Base-by-base conservation (phyloP, 2,329 filamentous ascomycete species). In the Apiospora hydei region DNA sequence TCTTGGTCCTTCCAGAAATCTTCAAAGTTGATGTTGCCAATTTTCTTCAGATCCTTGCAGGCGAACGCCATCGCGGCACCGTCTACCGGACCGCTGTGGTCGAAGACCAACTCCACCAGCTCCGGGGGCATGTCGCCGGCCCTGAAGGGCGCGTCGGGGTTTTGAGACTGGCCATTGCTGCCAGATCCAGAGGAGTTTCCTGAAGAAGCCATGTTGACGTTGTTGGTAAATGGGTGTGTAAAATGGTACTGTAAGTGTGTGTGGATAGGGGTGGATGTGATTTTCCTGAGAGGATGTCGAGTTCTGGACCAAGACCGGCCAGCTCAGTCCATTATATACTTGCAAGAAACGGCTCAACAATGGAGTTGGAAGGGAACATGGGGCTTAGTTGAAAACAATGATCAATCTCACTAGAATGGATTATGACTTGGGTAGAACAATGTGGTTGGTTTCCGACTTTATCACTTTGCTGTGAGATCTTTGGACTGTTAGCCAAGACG, bases 321-420 rank as follows among this genome's bases (percentile, higher is more conserved):
- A 7, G 0, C 18, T 6, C 44, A 18, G 16, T 47, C 5, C 18
- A 7, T 47, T 21, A 47, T 47, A 21, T 46, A 46, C 3, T 1
- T 6, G 16, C 44, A 16, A 18, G 7, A 21, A 21, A 2, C 5
- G 1, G 7, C 16, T 47, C 16, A 47, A 47, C 44, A 47, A 47
- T 47, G 16, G 16, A 8, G 2, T 47, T 47, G 44, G 0, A 47
- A 1, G 16, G 1, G 1, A 1, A 8, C 44, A 47, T 0, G 43
- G 13, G 44, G 44, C 16, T 21, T 47, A 21, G 0, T 47, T 4
- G 21, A n/a, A 1, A n/a, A 49, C 46, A 49, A 49, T 7, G 46
- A 2, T 7, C 7, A 14, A 21, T n/a, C n/a, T n/a, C n/a, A 4
- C 1, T 0, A n/a, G 8, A 13, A 14, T 14, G 41, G 13, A 4